Base-by-base conservation (phyloP, 2,329 filamentous ascomycete species). In the Microdochium paspali region DNA sequence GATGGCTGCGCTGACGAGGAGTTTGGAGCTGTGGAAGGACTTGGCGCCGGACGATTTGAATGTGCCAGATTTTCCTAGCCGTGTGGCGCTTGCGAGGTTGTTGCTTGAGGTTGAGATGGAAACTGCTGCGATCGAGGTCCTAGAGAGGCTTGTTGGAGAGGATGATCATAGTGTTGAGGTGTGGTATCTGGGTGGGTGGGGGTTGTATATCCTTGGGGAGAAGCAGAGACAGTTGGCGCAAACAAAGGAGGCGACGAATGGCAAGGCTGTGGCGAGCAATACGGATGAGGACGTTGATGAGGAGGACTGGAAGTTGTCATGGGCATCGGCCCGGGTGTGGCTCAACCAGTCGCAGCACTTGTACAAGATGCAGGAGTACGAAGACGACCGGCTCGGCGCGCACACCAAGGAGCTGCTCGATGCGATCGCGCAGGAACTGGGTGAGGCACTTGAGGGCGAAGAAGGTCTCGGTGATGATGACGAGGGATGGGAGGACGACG, bases 131-230 rank as follows among this genome's bases (percentile, higher is more conserved):
- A 79, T 95, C 49, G 80, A 86, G 48, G 90, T 97, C 3, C 71
- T 96, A 47, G 88, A 95, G 62, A 75, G 88, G 47, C 71, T 98
- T 46, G 80, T 95, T 32, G 73, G 79, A 30, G 93, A 98, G 62
- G 91, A 98, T 55, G 94, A 98, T 61, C 78, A 86, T 60, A 95
- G 91, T 63, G 87, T 98, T 20, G 93, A 98, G 67, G 86, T 88
- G 18, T 96, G 90, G 90, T 98, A 98, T 68, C 75, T 98, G 4
- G 93, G 93, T 40, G 94, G 93, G 3, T 97, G 91, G 87, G 90
- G 89, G 57, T 75, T 94, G 55, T 88, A 89, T 62, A 77, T 95
- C 49, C 72, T 86, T 52, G 87, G 85, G 10, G 79, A 87, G 63
- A 87, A 84, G 72, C 70, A 80, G 58, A 79, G 74, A 56, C 66